phyloP scores from a whole-genome alignment of 495 filamentous ascomycete genomes.

The Xylaria cubensis region DNA sequence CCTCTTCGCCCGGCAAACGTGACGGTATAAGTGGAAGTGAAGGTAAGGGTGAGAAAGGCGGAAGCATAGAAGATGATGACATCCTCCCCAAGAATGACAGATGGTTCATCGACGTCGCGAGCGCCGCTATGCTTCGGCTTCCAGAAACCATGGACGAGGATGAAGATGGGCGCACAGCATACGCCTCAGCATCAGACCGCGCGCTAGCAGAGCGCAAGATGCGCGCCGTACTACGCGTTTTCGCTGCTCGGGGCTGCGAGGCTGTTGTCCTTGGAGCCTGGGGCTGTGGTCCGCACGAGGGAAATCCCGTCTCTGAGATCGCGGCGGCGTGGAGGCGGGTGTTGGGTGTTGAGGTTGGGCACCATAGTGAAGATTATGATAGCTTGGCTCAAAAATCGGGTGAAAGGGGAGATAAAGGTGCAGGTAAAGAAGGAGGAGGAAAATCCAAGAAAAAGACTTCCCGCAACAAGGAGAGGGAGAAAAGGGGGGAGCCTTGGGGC shows the following conservation, averaged over 20 bases:
- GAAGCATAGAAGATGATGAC: slow-evolving; percentile 30
- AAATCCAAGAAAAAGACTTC: background rate
- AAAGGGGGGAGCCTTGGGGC: slow-evolving; percentile 41
- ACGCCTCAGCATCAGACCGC: slow-evolving; percentile 45
- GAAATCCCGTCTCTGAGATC: slow-evolving; percentile 67
- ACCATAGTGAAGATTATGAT: slow-evolving; percentile 26
- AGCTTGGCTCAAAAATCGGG: background rate
- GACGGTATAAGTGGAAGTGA: too few relatives aligned
- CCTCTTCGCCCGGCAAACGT: too few relatives aligned
- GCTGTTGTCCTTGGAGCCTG: slow-evolving; percentile 69
- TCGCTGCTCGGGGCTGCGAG: slow-evolving; percentile 56
- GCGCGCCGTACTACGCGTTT: slow-evolving; percentile 62
- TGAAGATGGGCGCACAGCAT: slow-evolving; percentile 7
- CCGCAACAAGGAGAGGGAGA: background rate
- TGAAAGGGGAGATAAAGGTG: background rate
- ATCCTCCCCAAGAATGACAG: slow-evolving; percentile 41
- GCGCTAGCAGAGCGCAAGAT: slow-evolving; percentile 65
- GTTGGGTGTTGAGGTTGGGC: slow-evolving; percentile 44
- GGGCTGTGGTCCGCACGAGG: slow-evolving; percentile 69
- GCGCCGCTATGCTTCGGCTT: slow-evolving; percentile 59
- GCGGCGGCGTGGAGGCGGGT: slow-evolving; percentile 65
- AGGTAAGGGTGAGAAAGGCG: too few relatives aligned
- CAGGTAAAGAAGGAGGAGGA: background rate
- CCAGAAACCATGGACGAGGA: slow-evolving; percentile 46
- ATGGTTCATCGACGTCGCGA: slow-evolving; percentile 64